Base-by-base conservation (phyloP, 2,329 filamentous ascomycete species). In the Coniochaeta sp. region DNA sequence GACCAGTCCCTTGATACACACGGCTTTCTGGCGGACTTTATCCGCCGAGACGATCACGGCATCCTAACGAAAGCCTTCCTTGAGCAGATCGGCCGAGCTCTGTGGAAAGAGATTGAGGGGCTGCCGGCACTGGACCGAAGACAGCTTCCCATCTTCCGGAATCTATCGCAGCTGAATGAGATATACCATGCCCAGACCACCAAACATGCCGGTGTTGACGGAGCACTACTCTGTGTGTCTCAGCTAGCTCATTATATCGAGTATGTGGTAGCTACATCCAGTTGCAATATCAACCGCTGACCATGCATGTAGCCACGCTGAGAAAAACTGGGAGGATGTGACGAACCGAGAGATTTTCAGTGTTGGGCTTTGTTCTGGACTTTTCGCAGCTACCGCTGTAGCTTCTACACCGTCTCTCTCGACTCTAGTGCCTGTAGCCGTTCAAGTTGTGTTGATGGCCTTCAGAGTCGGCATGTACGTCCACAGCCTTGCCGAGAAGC, bases 1-100 rank as follows among this genome's bases (percentile, higher is more conserved):
- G 87, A 90, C 70, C 87, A 90, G 74, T 89, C 87, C 62, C 79
- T 85, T 67, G 85, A 88, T 71, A 86, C 86, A 66, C 83, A 88
- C 69, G 77, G 76, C 65, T 84, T 88, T 64, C 74, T 90, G 62
- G 81, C 84, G 57, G 76, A 80, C 61, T 80, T 82, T 66, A 79
- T 74, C 67, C 76, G 77, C 58, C 71, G 74, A 62, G 73, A 73
- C 42, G 73, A 75, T 62, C 76, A 75, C 36, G 78, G 80, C 65
- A 69, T 80, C 55, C 77, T 88, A 28, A 79, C 88, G 56, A 80
- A 78, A 66, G 83, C 81, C 55, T 89, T 89, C 69, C 75, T 89
- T 60, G 81, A 86, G 63, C 79, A 82, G 65, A 78, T 78, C 59
- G 78, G 79, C 63, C 77, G 83, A 63, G 83, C 81, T 58, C 74